Percentiles rank a stretch among this genome's conserved stretches.
Evolutionary conservation across 1,284 basidiomycete species (phyloP).

Genomic region (Vanrija pseudolonga): DNA sequence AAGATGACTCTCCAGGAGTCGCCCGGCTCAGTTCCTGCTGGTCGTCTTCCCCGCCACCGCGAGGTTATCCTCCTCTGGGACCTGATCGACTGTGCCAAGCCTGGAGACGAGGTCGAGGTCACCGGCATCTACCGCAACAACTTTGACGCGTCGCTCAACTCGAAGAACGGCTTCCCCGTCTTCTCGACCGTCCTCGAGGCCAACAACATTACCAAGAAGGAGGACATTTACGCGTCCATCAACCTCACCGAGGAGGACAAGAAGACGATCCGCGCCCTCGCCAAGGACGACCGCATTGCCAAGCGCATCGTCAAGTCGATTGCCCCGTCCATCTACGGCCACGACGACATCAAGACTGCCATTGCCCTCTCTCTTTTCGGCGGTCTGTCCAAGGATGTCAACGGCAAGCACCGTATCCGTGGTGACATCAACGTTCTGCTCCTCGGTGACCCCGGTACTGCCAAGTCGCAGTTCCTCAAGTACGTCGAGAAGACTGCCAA

Average conservation of each 20-base stretch:
- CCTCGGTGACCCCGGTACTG: conserved; percentile 95
- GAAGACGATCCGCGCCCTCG: conserved; percentile 77
- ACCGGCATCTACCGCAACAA: conserved; percentile 99
- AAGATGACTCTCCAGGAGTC: conserved; percentile 99
- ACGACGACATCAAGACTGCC: conserved; percentile 98
- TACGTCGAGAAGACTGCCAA: conserved; percentile 98
- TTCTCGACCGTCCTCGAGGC: conserved; percentile 98
- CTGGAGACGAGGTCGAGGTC: conserved; percentile 96
- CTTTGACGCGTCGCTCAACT: conserved; percentile 94
- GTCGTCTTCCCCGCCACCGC: conserved; percentile 90
- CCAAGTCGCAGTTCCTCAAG: conserved; percentile 98
- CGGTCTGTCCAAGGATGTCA: conserved; percentile 91
- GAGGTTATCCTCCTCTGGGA: conserved; percentile 98
- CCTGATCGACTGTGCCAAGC: conserved; percentile 94
- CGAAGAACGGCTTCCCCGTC: conserved; percentile 98
- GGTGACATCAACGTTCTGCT: conserved; percentile 96
- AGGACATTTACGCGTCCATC: conserved; percentile 89
- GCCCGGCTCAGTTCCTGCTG: conserved; percentile 95
- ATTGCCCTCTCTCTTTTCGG: conserved; percentile 92
- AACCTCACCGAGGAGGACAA: conserved; percentile 95
- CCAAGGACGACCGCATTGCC: conserved; percentile 87
- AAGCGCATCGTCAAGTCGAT: conserved; percentile 98
- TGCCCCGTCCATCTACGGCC: conserved; percentile 96
- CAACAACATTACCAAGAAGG: conserved; percentile 96
- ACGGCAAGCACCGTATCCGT: conserved; percentile 91